Evolutionary conservation across 345 rosid genomes (phyloP).

Genomic region (Zanthoxylum bungeanum): DNA sequence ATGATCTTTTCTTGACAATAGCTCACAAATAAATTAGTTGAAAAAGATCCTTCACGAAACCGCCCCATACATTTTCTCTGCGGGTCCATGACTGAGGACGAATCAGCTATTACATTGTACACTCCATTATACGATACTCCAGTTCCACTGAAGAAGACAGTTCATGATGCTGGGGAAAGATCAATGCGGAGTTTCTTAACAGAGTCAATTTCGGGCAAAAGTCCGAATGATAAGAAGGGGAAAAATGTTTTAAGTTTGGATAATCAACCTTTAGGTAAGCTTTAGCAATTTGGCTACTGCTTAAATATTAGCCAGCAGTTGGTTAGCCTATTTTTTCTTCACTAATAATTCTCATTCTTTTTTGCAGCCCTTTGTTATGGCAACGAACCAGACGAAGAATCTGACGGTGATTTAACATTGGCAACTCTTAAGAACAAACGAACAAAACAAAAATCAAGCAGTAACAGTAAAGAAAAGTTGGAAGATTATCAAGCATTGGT

Average conservation of each 20-base stretch:
- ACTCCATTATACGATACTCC: conserved; percentile 45
- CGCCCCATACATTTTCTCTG: conserved; percentile 68
- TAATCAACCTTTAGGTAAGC: conserved; percentile 33
- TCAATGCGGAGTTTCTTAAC: conserved; percentile 33
- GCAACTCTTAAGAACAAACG: conserved; percentile 23
- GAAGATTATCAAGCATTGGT: conserved; percentile 24
- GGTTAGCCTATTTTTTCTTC: no score
- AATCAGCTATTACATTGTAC: conserved; percentile 42
- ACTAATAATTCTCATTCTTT: neutral
- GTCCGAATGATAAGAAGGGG: conserved; percentile 15
- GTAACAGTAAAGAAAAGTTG: conserved; percentile 14
- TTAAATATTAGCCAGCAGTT: neutral
- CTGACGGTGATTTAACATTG: conserved; percentile 37
- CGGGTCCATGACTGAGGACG: conserved; percentile 52
- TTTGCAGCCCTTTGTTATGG: conserved; percentile 49
- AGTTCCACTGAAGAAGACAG: conserved; percentile 44
- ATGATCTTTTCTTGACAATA: conserved; percentile 27
- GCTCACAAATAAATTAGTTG: conserved; percentile 72
- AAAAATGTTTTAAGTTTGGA: conserved; percentile 13
- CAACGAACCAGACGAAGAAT: conserved; percentile 37
- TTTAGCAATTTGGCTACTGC: neutral
- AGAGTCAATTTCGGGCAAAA: conserved; percentile 26
- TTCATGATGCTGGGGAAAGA: conserved; percentile 34
- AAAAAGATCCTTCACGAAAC: conserved; percentile 61
- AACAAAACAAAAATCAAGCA: conserved; percentile 31